A percentile compares a stretch with the other conserved stretches of the same genome.
phyloP scores from a whole-genome alignment of 2,329 filamentous ascomycete species.

The Fusarium newnesense region DNA sequence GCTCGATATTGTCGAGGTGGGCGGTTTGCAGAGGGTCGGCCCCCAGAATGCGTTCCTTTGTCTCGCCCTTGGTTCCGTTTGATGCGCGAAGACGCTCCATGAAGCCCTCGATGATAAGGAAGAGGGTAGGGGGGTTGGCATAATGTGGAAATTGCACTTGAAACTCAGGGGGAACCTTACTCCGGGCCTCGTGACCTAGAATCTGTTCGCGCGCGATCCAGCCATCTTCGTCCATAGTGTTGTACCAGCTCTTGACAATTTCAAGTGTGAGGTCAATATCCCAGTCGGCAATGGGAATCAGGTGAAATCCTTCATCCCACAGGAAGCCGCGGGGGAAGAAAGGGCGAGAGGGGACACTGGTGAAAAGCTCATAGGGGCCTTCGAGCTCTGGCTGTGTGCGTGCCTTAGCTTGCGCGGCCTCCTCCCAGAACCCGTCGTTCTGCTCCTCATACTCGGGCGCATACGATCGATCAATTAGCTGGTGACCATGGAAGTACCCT shows the following conservation, averaged over 20 bases:
- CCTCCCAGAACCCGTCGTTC: conserved; percentile 95
- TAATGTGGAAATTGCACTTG: conserved; percentile 97
- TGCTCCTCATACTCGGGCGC: conserved; percentile 95
- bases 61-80: conserved; percentile 58
- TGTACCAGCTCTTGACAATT: conserved; percentile 95
- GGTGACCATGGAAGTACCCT: conserved; percentile 92
- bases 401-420: conserved; percentile 81
- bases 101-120: conserved; percentile 86
- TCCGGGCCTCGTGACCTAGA: conserved; percentile 87
- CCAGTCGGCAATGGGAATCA: conserved; percentile 92
- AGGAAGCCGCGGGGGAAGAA: conserved; percentile 98
- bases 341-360: conserved; percentile 88
- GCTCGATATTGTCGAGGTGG: conserved; percentile 73
- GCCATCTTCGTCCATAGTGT: conserved; percentile 93
- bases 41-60: conserved; percentile 56
- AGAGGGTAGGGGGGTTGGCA: conserved; percentile 94
- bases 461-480: conserved; percentile 89
- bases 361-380: conserved; percentile 89
- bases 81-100: conserved; percentile 77
- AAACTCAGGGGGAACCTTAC: conserved; percentile 93
- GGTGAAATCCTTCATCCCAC: conserved; percentile 98
- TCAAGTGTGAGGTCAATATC: conserved; percentile 88
- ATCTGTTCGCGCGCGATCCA: conserved; percentile 99
- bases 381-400: conserved; percentile 76
- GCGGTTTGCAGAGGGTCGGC: conserved; percentile 66